These are phyloP conservation scores for Chaetomium olivaceum DNA, from an alignment of 2,329 filamentous ascomycete species.

Conservation along the genomic window DNA sequence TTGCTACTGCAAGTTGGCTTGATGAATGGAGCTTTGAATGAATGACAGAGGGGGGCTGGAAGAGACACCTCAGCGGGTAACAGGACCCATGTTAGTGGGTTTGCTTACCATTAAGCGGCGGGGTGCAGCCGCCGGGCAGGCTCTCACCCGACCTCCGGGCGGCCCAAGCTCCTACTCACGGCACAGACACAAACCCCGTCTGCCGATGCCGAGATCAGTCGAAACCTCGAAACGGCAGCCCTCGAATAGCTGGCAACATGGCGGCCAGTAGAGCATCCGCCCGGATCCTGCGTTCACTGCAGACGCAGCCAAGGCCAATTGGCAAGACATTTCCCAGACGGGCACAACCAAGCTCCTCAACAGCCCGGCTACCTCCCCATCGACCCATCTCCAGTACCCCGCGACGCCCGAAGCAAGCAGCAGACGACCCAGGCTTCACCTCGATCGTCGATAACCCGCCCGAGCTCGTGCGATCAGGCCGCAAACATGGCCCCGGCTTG, in stretches of 20 bases:
- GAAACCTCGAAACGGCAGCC: neutral
- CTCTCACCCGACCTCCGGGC: conserved; percentile 1
- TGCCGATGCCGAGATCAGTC: neutral
- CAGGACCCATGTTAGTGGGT: conserved; percentile 12
- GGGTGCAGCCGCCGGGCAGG: conserved; percentile 4
- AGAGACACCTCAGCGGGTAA: neutral
- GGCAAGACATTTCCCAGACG: conserved; percentile 15
- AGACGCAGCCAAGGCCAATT: conserved; percentile 22
- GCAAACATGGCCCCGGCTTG: conserved; percentile 74
- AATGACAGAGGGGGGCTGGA: neutral
- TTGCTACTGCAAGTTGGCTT: conserved; percentile 11
- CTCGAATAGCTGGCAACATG: conserved; percentile 16
- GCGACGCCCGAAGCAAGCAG: conserved; percentile 51
- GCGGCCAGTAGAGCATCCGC: conserved; percentile 19
- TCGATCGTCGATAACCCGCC: conserved; percentile 88
- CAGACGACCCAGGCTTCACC: conserved; percentile 75
- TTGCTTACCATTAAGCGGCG: conserved; percentile 1
- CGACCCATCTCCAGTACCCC: conserved; percentile 37
- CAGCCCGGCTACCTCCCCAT: conserved; percentile 10
- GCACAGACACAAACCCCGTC: neutral
- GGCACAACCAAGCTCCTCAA: neutral
- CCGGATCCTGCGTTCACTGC: conserved; percentile 26
- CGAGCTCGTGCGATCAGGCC: conserved; percentile 72
- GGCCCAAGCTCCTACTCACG: conserved; percentile 6
- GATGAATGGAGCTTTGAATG: neutral